Base-by-base conservation (phyloP, 1,284 basidiomycete species). In the Phellopilus nigrolimitatus region DNA sequence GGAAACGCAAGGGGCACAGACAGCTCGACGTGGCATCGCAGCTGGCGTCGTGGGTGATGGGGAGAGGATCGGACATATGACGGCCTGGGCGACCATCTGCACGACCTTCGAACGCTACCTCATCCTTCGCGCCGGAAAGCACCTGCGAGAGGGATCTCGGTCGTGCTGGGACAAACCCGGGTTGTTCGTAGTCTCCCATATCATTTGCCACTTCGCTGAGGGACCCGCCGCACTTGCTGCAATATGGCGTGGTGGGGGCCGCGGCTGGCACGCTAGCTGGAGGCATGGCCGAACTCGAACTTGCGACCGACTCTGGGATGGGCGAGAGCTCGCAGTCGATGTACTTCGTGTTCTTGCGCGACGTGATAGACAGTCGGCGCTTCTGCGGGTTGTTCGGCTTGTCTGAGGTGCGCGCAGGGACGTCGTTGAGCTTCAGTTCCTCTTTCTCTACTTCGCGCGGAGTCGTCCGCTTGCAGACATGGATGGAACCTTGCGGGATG, bases 311-410 rank as follows among this genome's bases (percentile, higher is more conserved):
- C 8, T 47, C 45, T n/a, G 45, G 27, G 13, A 21, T 15, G 21
- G 6, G 31, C 9, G 31, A 37, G 21, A 47, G 45, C 33, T 37
- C 45, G 22, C 15, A 47, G 12, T 21, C 33, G 21, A 47, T 37
- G 21, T n/a, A n/a, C n/a, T n/a, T n/a, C n/a, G 45, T 47, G 24
- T 13, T 24, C 45, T 21, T 47, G 22, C 45, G 45, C 31, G 31
- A 13, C 45, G 6, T 37, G 21, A 22, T 15, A 10, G 31, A 25
- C 21, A 22, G 37, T 12, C 25, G 31, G 22, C 45, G 45, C 9
- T 24, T 22, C 24, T 15, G 24, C n/a, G n/a, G n/a, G n/a, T 9
- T 28, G 13, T 38, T 25, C 2, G 33, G 9, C 22, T 37, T 37
- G 31, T 25, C 45, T 37, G 19, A 3, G 4, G 31, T 2, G 10